A percentile compares a stretch with the other conserved stretches of the same genome.
Evolutionary conservation across 2,329 filamentous ascomycete species (phyloP).

Genomic region (Diaporthe australafricana): DNA sequence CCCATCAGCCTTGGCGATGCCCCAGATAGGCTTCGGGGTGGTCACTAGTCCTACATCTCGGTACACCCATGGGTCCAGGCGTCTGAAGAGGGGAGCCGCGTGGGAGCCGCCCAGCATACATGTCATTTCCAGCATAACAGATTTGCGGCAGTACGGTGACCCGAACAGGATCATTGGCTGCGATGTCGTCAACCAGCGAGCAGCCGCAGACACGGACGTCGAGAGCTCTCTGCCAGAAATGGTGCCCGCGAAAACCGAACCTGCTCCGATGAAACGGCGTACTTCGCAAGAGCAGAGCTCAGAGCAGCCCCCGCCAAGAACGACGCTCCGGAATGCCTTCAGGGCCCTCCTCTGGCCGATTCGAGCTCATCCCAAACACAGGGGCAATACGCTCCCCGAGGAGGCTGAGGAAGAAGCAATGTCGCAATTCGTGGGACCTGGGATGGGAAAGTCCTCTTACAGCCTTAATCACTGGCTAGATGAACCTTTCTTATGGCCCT

Average conservation of each 20-base stretch:
- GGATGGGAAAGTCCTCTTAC: background rate
- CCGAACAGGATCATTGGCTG: background rate
- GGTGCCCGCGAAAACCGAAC: background rate
- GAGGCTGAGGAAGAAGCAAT: background rate
- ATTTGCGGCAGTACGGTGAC: slow-evolving; percentile 26
- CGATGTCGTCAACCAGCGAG: background rate
- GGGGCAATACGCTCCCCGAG: background rate
- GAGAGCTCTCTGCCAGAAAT: background rate
- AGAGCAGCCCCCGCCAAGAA: background rate
- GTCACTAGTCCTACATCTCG: slow-evolving; percentile 8
- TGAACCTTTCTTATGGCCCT: background rate
- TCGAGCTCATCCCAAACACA: background rate
- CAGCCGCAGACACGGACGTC: background rate
- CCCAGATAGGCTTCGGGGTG: background rate
- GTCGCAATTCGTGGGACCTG: background rate
- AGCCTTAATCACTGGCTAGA: background rate
- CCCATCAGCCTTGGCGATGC: background rate
- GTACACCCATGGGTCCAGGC: slow-evolving; percentile 28
- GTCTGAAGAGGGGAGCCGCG: background rate
- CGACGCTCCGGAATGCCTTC: slow-evolving; percentile 8
- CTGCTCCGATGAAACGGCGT: background rate
- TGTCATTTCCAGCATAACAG: background rate
- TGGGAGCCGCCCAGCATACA: slow-evolving; percentile 27
- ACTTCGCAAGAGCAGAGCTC: background rate
- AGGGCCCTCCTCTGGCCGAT: slow-evolving; percentile 10